Evolutionary conservation across 2,329 filamentous ascomycete genomes (phyloP).

Genomic region (Daldinia eschscholtzii): DNA sequence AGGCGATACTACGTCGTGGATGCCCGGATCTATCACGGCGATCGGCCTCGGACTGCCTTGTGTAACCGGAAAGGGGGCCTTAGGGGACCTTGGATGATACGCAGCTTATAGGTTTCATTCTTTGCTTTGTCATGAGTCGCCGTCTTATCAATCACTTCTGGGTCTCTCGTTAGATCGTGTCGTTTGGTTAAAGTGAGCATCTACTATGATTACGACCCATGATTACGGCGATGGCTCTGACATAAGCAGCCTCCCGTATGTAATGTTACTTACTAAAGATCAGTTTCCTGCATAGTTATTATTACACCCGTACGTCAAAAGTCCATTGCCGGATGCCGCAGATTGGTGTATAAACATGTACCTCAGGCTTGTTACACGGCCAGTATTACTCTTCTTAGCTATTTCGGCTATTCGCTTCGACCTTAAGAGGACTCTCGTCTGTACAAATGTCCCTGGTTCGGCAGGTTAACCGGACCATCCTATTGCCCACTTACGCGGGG

Average conservation of each 20-base stretch:
- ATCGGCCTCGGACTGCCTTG: conserved; percentile 20
- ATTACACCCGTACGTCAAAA: conserved; percentile 14
- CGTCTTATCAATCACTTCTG: conserved; percentile 11
- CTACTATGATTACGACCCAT: conserved; percentile 12
- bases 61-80: conserved; percentile 21
- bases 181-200: conserved; percentile 14
- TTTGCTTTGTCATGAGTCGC: conserved; percentile 1
- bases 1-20: conserved; percentile 20
- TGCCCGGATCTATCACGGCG: conserved; percentile 29
- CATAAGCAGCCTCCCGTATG: conserved; percentile 28
- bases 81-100: neutral
- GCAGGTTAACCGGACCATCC: conserved; percentile 31
- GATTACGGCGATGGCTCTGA: conserved; percentile 17
- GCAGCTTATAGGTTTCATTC: conserved; percentile 20
- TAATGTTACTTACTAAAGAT: conserved; percentile 12
- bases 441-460: conserved; percentile 19
- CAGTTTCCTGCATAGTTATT: conserved; percentile 11
- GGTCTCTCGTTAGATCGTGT: conserved; percentile 16
- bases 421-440: conserved; percentile 8
- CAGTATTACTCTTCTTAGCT: conserved; percentile 8
- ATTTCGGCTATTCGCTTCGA: conserved; percentile 17
- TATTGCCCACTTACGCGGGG: conserved; percentile 37
- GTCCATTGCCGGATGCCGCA: conserved; percentile 6
- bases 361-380: conserved; percentile 13
- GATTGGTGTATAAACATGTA: conserved; percentile 12